These are phyloP conservation scores for Boletus barrowsii DNA, from an alignment of 768 basidiomycete genomes.

Conservation along the genomic window DNA sequence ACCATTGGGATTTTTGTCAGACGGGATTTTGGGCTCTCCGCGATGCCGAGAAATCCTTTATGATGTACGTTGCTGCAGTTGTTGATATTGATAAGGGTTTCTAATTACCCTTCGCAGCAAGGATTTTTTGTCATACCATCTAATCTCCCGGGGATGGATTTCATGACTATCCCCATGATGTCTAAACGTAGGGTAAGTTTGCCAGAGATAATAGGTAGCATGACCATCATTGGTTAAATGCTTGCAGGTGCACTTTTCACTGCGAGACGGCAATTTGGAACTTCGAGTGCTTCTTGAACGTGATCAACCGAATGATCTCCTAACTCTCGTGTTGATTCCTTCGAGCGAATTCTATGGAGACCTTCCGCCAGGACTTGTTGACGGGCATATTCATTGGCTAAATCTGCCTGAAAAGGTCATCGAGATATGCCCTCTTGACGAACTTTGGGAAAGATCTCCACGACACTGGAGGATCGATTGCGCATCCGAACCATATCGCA, in stretches of 20 bases:
- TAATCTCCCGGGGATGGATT: background rate
- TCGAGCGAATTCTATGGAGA: conserved; percentile 7
- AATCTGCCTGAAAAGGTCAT: conserved; percentile 10
- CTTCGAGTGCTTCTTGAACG: conserved; percentile 4
- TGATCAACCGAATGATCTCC: background rate
- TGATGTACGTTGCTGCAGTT: background rate
- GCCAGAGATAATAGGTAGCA: background rate
- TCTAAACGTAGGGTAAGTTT: conserved; percentile 2
- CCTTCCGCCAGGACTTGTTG: conserved; percentile 16
- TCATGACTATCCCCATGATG: background rate
- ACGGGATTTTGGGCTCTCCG: too few species aligned
- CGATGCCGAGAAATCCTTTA: background rate
- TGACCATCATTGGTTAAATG: background rate
- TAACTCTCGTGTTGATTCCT: conserved; percentile 17
- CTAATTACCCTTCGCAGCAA: background rate
- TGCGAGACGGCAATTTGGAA: conserved; percentile 1
- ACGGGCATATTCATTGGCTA: conserved; percentile 23
- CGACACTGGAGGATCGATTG: conserved; percentile 21
- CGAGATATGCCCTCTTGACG: conserved; percentile 20
- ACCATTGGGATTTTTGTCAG: too few species aligned
- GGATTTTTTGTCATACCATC: background rate
- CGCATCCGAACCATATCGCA: background rate
- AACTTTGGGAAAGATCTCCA: conserved; percentile 15
- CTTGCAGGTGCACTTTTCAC: conserved; percentile 17
- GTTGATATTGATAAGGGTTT: background rate